Evolutionary conservation across 176 grass and related monocot genomes (phyloP).

Genomic region (Avena sativa): DNA sequence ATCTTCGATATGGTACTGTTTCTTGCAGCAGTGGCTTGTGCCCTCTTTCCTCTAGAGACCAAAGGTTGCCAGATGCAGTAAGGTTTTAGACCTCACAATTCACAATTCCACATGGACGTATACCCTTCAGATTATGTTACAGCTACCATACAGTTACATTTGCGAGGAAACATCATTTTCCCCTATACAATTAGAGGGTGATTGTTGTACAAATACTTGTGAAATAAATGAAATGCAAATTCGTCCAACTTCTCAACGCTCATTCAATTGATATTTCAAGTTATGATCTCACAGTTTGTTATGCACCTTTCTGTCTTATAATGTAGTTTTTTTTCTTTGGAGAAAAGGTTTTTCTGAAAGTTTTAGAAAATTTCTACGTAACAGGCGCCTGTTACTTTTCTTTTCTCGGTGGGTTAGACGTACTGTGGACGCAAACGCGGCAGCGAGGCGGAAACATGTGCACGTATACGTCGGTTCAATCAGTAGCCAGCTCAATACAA

Average conservation of each 20-base stretch:
- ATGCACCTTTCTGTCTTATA: background rate
- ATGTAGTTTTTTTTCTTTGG: background rate
- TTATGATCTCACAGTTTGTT: background rate
- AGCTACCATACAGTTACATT: background rate
- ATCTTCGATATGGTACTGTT: conserved; percentile 50
- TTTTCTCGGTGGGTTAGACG: too few relatives aligned
- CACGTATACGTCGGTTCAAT: too few relatives aligned
- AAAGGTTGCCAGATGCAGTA: conserved; percentile 46
- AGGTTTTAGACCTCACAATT: background rate
- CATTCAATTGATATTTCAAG: background rate
- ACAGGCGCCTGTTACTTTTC: too few relatives aligned
- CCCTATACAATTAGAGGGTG: background rate
- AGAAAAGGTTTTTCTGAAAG: background rate
- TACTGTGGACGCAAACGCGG: too few relatives aligned
- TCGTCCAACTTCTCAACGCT: background rate
- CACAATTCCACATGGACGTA: background rate
- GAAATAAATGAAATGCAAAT: background rate
- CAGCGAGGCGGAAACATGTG: too few relatives aligned
- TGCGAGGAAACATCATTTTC: background rate
- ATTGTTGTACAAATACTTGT: conserved; percentile 5
- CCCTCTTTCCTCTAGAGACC: conserved; percentile 34
- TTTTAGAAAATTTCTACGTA: background rate
- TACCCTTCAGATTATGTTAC: background rate
- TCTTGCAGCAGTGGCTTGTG: conserved; percentile 40
- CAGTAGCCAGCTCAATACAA: too few relatives aligned